Conservation (phyloP, 2,329 filamentous ascomycete genomes). For the Epichloe glyceriae region DNA sequence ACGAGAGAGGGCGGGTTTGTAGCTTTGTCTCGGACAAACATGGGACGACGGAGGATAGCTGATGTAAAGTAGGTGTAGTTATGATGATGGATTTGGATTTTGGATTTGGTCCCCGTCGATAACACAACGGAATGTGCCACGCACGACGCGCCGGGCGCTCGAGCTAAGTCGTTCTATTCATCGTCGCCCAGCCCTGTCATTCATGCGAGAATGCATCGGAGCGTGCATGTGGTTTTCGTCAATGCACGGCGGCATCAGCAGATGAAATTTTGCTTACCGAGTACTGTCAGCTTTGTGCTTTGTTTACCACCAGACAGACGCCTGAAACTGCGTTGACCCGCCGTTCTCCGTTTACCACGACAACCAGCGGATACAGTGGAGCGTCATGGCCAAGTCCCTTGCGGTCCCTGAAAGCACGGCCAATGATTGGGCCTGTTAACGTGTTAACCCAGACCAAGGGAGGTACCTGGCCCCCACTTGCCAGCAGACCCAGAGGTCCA, state of each 20-base stretch:
- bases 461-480: not conserved
- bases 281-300: too few species aligned
- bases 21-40: not conserved
- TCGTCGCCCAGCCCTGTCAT: not conserved
- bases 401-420: not conserved
- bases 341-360: slow-evolving; percentile 10
- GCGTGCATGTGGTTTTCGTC: not conserved
- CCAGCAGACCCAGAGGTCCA: too few species aligned
- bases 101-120: too few species aligned
- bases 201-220: not conserved
- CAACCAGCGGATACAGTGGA: slow-evolving; percentile 9
- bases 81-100: not conserved
- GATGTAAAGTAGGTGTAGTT: not conserved
- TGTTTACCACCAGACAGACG: not conserved
- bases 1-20: not conserved
- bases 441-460: not conserved
- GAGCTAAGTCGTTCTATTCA: not conserved
- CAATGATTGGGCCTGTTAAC: too few species aligned
- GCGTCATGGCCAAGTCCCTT: not conserved
- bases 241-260: not conserved
- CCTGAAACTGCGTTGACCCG: not conserved
- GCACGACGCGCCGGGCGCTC: not conserved
- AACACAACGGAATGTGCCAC: not conserved
- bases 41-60: not conserved
- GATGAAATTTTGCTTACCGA: too few species aligned